A percentile compares a stretch with the other conserved stretches of the same genome.
These are phyloP conservation scores for Pisolithus orientalis DNA, from an alignment of 768 basidiomycete species.

Conservation along the genomic window DNA sequence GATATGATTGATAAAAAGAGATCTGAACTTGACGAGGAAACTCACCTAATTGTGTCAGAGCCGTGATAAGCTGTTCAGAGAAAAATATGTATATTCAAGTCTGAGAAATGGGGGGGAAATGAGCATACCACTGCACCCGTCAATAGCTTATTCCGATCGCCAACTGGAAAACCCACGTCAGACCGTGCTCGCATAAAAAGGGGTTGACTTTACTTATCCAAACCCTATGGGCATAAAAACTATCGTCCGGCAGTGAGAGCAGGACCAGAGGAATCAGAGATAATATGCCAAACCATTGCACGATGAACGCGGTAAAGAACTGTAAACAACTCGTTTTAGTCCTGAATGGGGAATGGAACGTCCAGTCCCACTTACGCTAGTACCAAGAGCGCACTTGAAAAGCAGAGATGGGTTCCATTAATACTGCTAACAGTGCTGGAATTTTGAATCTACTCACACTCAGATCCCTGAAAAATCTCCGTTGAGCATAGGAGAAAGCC, in stretches of 20 bases:
- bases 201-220: conserved; percentile 15
- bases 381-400: background rate
- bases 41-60: conserved; percentile 12
- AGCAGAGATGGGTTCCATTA: background rate
- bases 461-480: background rate
- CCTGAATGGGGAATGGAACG: too few relatives aligned
- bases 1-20: background rate
- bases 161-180: conserved; percentile 8
- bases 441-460: background rate
- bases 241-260: conserved; percentile 2
- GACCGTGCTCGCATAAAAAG: background rate
- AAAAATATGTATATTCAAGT: background rate
- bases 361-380: conserved; percentile 2
- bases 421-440: background rate
- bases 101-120: background rate
- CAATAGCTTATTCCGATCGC: conserved; percentile 10
- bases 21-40: background rate
- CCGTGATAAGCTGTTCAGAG: conserved; percentile 1
- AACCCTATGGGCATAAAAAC: conserved; percentile 22
- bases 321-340: conserved; percentile 1
- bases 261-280: background rate
- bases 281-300: conserved; percentile 10
- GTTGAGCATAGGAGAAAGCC: background rate
- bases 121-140: conserved; percentile 11
- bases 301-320: conserved; percentile 14